phyloP scores from a whole-genome alignment of 2,329 filamentous ascomycete species.

The Sporothrix mexicana region DNA sequence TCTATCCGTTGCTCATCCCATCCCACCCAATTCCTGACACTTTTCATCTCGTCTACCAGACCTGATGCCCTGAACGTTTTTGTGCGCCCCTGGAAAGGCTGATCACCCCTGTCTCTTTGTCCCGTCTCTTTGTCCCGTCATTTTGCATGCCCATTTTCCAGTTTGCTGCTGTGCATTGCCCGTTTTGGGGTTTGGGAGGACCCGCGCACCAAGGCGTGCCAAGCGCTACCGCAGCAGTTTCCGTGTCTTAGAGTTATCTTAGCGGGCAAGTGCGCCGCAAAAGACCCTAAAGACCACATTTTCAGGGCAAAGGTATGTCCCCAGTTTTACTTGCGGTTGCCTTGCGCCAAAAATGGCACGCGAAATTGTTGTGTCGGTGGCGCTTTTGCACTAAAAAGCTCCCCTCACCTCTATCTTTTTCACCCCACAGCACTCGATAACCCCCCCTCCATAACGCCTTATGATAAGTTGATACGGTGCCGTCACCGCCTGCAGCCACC shows the following conservation, averaged over 20 bases:
- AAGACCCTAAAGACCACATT: not conserved
- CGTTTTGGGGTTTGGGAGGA: not conserved
- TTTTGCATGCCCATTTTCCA: not conserved
- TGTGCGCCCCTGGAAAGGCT: not conserved
- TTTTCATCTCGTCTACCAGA: not conserved
- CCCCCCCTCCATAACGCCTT: not conserved
- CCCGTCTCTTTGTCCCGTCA: conserved; percentile 17
- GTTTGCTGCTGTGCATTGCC: not conserved
- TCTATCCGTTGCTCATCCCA: not conserved
- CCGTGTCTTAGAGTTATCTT: conserved; percentile 22
- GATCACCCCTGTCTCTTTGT: conserved; percentile 8
- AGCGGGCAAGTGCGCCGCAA: conserved; percentile 1
- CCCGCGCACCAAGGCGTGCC: conserved; percentile 12
- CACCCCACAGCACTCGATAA: not conserved
- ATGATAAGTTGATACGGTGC: not conserved
- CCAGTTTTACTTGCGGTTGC: conserved; percentile 10
- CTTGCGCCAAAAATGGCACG: conserved; percentile 18
- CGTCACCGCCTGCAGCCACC: not conserved
- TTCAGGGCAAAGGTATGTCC: not conserved
- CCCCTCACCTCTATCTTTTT: not conserved
- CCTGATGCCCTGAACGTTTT: not conserved
- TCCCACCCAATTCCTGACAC: not conserved
- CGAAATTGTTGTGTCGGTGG: not conserved
- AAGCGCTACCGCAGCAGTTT: not conserved
- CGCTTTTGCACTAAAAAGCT: conserved; percentile 30